phyloP scores from a whole-genome alignment of 371 early-diverging fungal genomes.

The Rhizopus delemar region DNA sequence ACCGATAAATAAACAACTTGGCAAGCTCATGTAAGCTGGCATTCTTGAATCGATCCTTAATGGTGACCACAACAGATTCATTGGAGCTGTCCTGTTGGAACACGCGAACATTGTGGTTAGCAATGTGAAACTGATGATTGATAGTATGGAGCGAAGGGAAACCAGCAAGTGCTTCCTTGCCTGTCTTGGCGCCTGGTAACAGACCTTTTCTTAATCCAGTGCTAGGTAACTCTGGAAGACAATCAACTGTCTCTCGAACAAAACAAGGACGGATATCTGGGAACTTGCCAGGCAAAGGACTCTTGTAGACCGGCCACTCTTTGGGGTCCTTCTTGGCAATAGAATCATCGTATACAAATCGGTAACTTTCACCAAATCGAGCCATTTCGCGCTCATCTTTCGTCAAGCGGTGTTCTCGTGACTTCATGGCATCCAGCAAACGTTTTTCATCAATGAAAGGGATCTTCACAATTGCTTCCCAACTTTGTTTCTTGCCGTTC shows the following conservation, averaged over 20 bases:
- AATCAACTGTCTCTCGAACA: conserved; percentile 48
- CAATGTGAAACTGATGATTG: conserved; percentile 67
- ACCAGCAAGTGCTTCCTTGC: conserved; percentile 77
- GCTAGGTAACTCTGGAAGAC: conserved; percentile 42
- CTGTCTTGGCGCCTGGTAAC: conserved; percentile 66
- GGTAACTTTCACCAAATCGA: conserved; percentile 65
- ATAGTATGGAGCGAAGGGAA: conserved; percentile 88
- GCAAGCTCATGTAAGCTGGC: conserved; percentile 52
- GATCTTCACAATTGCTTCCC: conserved; percentile 96
- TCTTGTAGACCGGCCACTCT: conserved; percentile 44
- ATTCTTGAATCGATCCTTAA: conserved; percentile 58
- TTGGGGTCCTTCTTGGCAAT: conserved; percentile 34
- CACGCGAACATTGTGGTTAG: conserved; percentile 78
- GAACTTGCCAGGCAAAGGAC: conserved; percentile 74
- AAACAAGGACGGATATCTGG: conserved; percentile 65
- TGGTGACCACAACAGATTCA: conserved; percentile 79
- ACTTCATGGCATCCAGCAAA: conserved; percentile 78
- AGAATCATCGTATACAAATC: conserved; percentile 60
- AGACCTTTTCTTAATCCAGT: conserved; percentile 62
- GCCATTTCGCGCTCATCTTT: conserved; percentile 73
- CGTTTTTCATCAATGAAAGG: conserved; percentile 93
- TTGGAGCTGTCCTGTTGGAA: conserved; percentile 83
- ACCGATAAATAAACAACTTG: conserved; percentile 53
- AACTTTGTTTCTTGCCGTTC: conserved; percentile 98
- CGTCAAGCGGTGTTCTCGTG: conserved; percentile 67